Evolutionary conservation across 2,329 filamentous ascomycete species (phyloP).

Genomic region (Trichoderma endophyticum): DNA sequence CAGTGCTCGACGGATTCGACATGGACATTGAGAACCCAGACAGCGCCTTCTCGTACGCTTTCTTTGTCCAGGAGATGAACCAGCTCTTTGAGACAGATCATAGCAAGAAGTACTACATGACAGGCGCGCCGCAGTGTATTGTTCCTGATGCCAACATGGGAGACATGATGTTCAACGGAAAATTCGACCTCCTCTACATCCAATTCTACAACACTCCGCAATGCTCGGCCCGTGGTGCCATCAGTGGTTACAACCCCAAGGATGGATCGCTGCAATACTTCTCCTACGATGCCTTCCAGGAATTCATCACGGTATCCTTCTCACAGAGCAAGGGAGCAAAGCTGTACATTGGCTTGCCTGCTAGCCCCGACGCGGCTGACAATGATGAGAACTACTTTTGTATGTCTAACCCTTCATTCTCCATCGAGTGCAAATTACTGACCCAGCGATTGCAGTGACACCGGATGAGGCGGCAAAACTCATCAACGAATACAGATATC

Average conservation of each 20-base stretch:
- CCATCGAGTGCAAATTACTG: neutral
- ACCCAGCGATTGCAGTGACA: neutral
- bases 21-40: neutral
- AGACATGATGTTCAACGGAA: neutral
- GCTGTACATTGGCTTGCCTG: neutral
- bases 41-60: neutral
- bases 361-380: neutral
- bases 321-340: neutral
- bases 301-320: neutral
- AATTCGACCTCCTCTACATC: neutral
- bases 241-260: neutral
- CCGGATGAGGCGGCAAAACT: neutral
- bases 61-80: neutral
- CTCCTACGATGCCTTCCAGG: neutral
- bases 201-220: neutral
- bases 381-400: neutral
- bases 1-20: neutral
- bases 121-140: neutral
- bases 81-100: neutral
- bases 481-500: neutral
- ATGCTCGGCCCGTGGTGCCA: neutral
- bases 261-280: neutral
- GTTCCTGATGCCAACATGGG: neutral
- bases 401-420: neutral
- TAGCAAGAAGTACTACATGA: neutral